Percentiles rank a stretch among this genome's conserved stretches.
phyloP scores from a whole-genome alignment of 257 asterid species.

The Salvia miltiorrhiza region DNA sequence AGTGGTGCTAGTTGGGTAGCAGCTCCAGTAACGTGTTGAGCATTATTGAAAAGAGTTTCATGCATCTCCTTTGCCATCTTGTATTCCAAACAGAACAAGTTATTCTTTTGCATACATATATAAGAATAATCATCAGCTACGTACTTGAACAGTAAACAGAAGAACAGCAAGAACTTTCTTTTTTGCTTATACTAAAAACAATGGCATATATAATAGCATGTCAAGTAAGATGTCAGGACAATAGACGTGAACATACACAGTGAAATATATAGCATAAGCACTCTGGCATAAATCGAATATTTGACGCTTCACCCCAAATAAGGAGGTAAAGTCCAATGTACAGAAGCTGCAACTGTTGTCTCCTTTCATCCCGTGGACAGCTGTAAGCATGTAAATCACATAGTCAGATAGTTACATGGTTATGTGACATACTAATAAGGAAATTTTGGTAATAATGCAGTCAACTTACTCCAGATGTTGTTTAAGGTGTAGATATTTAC shows the following conservation, averaged over 20 bases:
- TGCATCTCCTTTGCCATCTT: conserved; percentile 79
- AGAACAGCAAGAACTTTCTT: not conserved
- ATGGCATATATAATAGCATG: not conserved
- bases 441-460: conserved; percentile 14
- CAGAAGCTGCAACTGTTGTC: conserved; percentile 83
- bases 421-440: conserved; percentile 5
- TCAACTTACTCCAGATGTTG: conserved; percentile 71
- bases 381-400: conserved; percentile 38
- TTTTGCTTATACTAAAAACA: not conserved
- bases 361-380: conserved; percentile 49
- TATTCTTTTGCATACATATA: not conserved
- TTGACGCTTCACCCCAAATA: conserved; percentile 99
- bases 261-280: conserved; percentile 97
- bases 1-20: conserved; percentile 47
- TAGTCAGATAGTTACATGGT: conserved; percentile 5
- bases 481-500: conserved; percentile 65
- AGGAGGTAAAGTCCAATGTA: conserved; percentile 94
- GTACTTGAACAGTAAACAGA: not conserved
- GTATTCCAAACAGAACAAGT: conserved; percentile 14
- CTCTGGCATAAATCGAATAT: conserved; percentile 96
- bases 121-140: not conserved
- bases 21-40: conserved; percentile 67
- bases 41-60: conserved; percentile 59
- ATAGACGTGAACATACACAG: conserved; percentile 54
- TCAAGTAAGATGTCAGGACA: conserved; percentile 11